Evolutionary conservation across 371 early-diverging fungal species (phyloP), one percentile per base, ranked within the genome.

Genomic region (Mortierella sp.): DNA sequence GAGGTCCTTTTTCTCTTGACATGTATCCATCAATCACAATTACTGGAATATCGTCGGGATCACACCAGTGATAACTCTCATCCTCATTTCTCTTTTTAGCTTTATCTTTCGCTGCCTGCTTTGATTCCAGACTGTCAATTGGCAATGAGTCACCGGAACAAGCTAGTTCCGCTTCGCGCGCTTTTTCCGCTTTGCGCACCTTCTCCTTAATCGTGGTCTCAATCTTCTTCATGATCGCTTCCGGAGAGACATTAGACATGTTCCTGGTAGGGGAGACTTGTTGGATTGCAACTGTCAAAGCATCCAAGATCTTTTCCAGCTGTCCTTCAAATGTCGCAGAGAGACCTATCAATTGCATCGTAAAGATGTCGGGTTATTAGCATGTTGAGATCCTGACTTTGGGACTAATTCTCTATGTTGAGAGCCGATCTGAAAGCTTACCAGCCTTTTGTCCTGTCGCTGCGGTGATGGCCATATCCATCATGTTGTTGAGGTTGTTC

Each of bases 381-480:
- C 30, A 28, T 24, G 57, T 11, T 10, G 11, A 57, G 9, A 32
- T 57, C 26, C 11, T 57, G 16, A 57, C 57, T 16, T 57, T 35
- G 39, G 49, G n/a, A 20, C n/a, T 20, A 16, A 45, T 4, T 45
- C 2, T 20, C 8, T n/a, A 49, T 8, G 49, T 18, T 12, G 18
- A 49, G 0, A 49, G 18, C 4, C 6, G 18, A 49, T 49, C 49
- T 18, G 5, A n/a, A 49, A 49, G n/a, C n/a, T 62, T 67, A 68
- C 93, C 93, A 0, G 96, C 91, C 68, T 95, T 96, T 66, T 94
- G 92, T n/a, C 97, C 97, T 8, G 96, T 96, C 0, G 94, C 91
- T 0, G 96, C 96, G 1, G 93, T 90, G 20, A 96, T 90, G 43
- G 94, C 83, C 55, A 94, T 90, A 77, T 97, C 96, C 47, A 95